phyloP scores from a whole-genome alignment of 495 filamentous ascomycete species.

The Glarea lozoyensis region DNA sequence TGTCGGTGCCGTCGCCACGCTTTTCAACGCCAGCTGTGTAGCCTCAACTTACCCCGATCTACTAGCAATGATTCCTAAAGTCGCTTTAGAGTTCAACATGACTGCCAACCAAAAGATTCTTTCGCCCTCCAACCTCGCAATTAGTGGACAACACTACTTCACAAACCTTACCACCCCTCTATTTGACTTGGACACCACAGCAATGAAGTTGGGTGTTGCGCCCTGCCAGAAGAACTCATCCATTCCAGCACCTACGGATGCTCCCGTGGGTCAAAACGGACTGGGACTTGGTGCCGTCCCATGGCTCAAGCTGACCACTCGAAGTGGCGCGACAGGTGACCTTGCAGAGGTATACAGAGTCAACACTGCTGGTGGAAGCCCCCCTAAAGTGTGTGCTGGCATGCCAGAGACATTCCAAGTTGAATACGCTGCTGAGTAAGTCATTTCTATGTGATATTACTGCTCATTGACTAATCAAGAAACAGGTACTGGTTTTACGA shows the following conservation, averaged over 20 bases:
- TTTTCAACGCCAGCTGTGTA: slow-evolving; percentile 82
- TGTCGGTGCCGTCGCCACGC: slow-evolving; percentile 69
- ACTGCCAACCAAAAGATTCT: slow-evolving; percentile 22
- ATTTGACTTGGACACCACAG: slow-evolving; percentile 60
- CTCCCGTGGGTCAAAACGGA: slow-evolving; percentile 39
- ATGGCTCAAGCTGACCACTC: slow-evolving; percentile 57
- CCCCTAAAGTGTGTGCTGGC: slow-evolving; percentile 66
- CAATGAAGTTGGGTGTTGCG: slow-evolving; percentile 48
- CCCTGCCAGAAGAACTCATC: slow-evolving; percentile 49
- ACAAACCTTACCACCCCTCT: slow-evolving; percentile 58
- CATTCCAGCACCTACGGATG: slow-evolving; percentile 47
- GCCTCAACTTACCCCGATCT: slow-evolving; percentile 57
- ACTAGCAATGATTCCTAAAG: slow-evolving; percentile 41
- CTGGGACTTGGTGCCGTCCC: slow-evolving; percentile 55
- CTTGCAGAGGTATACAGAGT: slow-evolving; percentile 78
- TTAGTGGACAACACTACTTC: slow-evolving; percentile 76
- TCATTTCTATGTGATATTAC: slow-evolving; percentile 12
- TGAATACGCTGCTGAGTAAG: slow-evolving; percentile 77
- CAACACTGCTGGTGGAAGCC: slow-evolving; percentile 72
- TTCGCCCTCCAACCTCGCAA: slow-evolving; percentile 43
- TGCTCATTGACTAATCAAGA: neutral
- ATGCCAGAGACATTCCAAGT: slow-evolving; percentile 54
- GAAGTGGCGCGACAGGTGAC: slow-evolving; percentile 43
- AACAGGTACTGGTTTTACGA: slow-evolving; percentile 1
- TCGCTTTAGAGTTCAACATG: slow-evolving; percentile 47